Base-by-base conservation (phyloP, 345 rosid genomes). In the Camelina hispida region DNA sequence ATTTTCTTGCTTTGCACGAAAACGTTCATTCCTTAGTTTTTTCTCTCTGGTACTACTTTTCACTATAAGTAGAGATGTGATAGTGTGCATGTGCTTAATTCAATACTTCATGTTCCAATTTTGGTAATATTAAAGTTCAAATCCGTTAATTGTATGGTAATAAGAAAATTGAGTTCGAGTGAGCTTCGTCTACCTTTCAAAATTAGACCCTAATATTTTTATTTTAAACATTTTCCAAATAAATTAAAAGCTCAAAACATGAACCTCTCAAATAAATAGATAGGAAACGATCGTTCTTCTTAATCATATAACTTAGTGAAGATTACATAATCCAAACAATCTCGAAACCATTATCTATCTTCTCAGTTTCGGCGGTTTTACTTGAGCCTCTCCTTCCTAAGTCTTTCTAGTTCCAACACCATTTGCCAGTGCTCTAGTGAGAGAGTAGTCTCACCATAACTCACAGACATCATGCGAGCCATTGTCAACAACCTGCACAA, bases 371-470 rank as follows among this genome's bases (percentile, higher is more conserved):
- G 13, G 32, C 6, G 1, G 14, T 35, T 77, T 87, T 79, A 86
- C 40, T 79, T 83, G 23, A 93, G 80, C 64, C 97, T 84, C 81
- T 86, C 97, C 73, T 44, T 85, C 62, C 97, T 86, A 54, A 85
- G 88, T 83, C 96, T 83, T 81, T 92, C 99, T 56, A 90, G 71
- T 71, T 90, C 97, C 80, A 87, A 87, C 9, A 85, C 96, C 89
- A 89, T 86, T 75, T 87, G 86, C 99, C 99, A 95, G 56, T 90
- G 96, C 77, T 89, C 93, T 72, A 84, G 51, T 2, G 93, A 74
- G 50, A 95, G 77, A 0, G 62, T 43, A 47, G 88, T 86, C 72
- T 90, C 91, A 7, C 97, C 97, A 11, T 78, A 90, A 71, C 96
- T 90, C 52, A 84, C 81, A 15, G 93, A 87, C 72, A 95, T 83